Evolutionary conservation across 495 filamentous ascomycete species (phyloP).

Genomic region (Xanthoparmelia taractica): DNA sequence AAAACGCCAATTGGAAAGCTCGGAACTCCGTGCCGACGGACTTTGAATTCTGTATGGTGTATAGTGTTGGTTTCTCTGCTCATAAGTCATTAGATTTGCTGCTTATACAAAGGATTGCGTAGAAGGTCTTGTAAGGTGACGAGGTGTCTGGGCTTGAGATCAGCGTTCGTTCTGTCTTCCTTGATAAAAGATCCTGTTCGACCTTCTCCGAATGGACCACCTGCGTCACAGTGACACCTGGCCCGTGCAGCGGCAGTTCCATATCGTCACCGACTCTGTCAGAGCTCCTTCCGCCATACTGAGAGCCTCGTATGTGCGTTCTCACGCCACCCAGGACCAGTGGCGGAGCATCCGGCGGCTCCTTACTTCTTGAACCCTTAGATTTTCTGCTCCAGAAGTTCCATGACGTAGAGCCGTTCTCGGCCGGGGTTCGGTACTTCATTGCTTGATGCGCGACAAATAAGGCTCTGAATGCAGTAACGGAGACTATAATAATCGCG

Average conservation of each 20-base stretch:
- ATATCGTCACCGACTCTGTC: neutral
- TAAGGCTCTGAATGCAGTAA: conserved; percentile 17
- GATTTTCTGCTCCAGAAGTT: neutral
- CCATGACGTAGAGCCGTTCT: neutral
- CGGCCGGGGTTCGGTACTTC: neutral
- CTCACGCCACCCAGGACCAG: neutral
- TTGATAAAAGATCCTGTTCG: neutral
- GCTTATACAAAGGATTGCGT: neutral
- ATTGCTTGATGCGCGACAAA: conserved; percentile 8
- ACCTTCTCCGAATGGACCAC: neutral
- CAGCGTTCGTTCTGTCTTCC: neutral
- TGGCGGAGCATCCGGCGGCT: neutral
- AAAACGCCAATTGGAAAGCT: too few species aligned
- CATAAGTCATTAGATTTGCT: too few species aligned
- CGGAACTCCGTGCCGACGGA: too few species aligned
- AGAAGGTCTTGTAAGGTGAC: neutral
- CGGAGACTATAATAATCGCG: conserved; percentile 16
- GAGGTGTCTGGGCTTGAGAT: neutral
- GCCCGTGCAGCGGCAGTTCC: neutral
- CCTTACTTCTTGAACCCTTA: neutral
- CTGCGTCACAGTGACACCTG: neutral
- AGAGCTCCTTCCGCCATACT: neutral
- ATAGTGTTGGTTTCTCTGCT: too few species aligned
- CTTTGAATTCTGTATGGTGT: too few species aligned
- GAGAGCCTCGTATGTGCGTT: neutral